Conservation (phyloP, 192 early-diverging fungal species). For the Coemansia sp. region DNA sequence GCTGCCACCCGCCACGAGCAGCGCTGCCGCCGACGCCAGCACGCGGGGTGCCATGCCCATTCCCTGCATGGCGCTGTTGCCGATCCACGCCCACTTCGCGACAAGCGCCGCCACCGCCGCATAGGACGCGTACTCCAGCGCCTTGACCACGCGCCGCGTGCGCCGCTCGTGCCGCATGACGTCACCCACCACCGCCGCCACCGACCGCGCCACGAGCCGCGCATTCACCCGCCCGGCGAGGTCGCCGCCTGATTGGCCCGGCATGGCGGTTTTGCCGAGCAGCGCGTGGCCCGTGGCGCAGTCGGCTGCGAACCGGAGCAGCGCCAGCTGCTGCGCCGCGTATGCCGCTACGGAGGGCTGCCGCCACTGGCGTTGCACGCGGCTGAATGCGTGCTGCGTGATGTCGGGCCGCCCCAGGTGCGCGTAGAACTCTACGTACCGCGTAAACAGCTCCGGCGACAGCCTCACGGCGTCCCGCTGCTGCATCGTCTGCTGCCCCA, state of each 20-base stretch:
- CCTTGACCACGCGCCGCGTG: conserved; percentile 14
- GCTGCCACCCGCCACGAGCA: not conserved
- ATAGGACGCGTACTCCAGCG: conserved; percentile 22
- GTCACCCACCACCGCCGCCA: conserved; percentile 11
- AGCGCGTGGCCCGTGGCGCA: not conserved
- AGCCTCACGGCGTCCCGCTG: not conserved
- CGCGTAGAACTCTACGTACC: conserved; percentile 43
- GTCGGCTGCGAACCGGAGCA: conserved; percentile 20
- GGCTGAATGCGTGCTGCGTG: conserved; percentile 22
- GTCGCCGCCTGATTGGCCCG: not conserved
- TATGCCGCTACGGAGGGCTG: conserved; percentile 14
- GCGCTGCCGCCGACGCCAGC: not conserved
- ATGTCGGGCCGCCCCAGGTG: conserved; percentile 41
- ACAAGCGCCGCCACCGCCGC: conserved; percentile 9
- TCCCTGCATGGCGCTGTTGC: conserved; percentile 10
- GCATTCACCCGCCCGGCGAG: not conserved
- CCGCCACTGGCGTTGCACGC: conserved; percentile 16
- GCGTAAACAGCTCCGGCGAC: not conserved
- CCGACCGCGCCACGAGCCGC: conserved; percentile 5
- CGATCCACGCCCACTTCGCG: conserved; percentile 20
- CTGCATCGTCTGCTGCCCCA: conserved; percentile 11
- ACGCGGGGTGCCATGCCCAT: not conserved
- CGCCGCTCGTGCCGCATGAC: conserved; percentile 18
- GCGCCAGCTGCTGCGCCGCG: conserved; percentile 29
- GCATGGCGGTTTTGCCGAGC: conserved; percentile 4